These are phyloP conservation scores for Thielaviopsis euricoi DNA, from an alignment of 2,329 filamentous ascomycete species.

Conservation along the genomic window DNA sequence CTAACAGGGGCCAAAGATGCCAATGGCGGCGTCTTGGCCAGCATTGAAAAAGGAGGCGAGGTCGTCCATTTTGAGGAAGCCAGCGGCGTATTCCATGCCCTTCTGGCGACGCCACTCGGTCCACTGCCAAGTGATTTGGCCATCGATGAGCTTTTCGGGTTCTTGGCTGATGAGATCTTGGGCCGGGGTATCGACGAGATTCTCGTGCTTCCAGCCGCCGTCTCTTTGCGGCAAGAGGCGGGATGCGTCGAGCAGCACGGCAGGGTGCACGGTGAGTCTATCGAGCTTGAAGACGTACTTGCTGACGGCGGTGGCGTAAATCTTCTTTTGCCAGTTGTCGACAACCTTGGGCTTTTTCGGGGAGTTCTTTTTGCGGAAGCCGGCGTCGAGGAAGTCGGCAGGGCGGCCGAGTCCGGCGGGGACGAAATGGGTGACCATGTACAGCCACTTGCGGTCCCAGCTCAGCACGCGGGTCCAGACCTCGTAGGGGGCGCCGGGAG, in stretches of 20 bases:
- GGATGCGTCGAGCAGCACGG: slow-evolving; percentile 53
- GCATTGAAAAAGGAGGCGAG: slow-evolving; percentile 36
- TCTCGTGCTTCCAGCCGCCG: slow-evolving; percentile 38
- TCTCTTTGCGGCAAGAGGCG: slow-evolving; percentile 61
- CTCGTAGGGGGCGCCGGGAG: slow-evolving; percentile 52
- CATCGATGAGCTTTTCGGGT: slow-evolving; percentile 9
- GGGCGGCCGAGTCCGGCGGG: slow-evolving; percentile 42
- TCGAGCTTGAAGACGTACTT: slow-evolving; percentile 77
- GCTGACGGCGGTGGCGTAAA: slow-evolving; percentile 55
- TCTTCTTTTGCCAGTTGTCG: slow-evolving; percentile 39
- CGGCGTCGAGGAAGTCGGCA: slow-evolving; percentile 32
- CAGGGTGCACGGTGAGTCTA: slow-evolving; percentile 69
- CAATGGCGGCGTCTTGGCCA: slow-evolving; percentile 34
- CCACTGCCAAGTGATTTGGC: slow-evolving; percentile 38
- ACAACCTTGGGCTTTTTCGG: slow-evolving; percentile 18
- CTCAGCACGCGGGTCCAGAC: slow-evolving; percentile 53
- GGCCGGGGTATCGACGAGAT: slow-evolving; percentile 22
- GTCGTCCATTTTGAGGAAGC: slow-evolving; percentile 41
- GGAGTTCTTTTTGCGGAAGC: slow-evolving; percentile 25
- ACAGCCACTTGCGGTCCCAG: slow-evolving; percentile 75
- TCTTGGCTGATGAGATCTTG: slow-evolving; percentile 17
- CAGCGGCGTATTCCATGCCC: slow-evolving; percentile 36
- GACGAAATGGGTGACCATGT: slow-evolving; percentile 59
- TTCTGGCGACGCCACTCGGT: slow-evolving; percentile 37
- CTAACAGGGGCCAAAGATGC: slow-evolving; percentile 28